phyloP scores from a whole-genome alignment of 257 asterid species.

The Lavandula angustifolia region DNA sequence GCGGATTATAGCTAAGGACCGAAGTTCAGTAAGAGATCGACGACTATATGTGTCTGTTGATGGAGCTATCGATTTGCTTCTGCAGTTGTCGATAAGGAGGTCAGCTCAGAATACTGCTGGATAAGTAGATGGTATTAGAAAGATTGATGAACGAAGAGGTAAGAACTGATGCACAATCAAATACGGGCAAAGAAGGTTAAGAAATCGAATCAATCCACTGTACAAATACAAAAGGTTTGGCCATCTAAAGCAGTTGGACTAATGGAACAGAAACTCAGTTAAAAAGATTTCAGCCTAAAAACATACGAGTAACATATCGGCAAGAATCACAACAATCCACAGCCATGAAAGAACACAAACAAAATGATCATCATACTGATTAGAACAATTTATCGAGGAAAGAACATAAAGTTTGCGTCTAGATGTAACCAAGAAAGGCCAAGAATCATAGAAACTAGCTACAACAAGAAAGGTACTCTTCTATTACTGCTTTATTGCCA shows the following conservation, averaged over 20 bases:
- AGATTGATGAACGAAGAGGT: neutral
- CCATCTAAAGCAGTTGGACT: neutral
- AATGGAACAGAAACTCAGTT: neutral
- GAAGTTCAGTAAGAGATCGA: slow-evolving; percentile 15
- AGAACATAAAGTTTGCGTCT: slow-evolving; percentile 8
- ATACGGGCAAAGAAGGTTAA: neutral
- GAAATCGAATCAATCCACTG: neutral
- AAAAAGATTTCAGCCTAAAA: neutral
- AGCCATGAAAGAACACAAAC: neutral
- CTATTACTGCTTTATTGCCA: neutral
- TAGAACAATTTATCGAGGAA: neutral
- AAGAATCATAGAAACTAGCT: neutral
- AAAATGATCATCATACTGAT: neutral
- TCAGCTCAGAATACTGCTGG: slow-evolving; percentile 22
- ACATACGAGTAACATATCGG: neutral
- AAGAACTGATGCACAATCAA: neutral
- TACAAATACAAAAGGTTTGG: neutral
- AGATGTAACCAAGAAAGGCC: slow-evolving; percentile 14
- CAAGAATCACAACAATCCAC: neutral
- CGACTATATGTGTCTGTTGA: neutral
- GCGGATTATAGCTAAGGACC: neutral
- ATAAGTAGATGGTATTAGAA: neutral
- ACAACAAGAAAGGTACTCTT: neutral
- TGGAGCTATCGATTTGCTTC: slow-evolving; percentile 19
- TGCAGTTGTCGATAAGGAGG: slow-evolving; percentile 20